phyloP scores from a whole-genome alignment of 2,329 filamentous ascomycete species.

The Aphanocladium album region DNA sequence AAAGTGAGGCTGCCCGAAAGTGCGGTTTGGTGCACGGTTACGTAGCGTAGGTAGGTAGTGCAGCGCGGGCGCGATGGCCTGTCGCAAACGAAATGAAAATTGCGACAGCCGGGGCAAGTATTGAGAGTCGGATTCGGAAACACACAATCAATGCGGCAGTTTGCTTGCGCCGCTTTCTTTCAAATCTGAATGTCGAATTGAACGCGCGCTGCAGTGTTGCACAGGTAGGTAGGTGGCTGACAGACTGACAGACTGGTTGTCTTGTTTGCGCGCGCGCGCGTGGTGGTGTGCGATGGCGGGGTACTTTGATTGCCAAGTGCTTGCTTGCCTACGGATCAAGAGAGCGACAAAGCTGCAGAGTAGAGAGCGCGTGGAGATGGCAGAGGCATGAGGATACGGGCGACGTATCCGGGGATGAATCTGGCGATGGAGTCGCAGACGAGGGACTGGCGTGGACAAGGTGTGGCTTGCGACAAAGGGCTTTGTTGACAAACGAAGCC shows the following conservation, averaged over 20 bases:
- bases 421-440: neutral
- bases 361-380: slow-evolving; percentile 3
- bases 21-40: neutral
- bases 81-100: neutral
- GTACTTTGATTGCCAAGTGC: neutral
- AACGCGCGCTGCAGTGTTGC: no score
- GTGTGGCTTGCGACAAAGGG: neutral
- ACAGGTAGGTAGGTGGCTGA: neutral
- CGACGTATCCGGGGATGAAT: neutral
- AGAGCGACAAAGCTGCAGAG: slow-evolving; percentile 3
- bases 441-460: neutral
- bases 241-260: no score
- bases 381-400: slow-evolving; percentile 7
- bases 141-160: no score
- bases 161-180: no score
- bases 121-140: no score
- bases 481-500: neutral
- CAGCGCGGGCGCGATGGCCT: neutral
- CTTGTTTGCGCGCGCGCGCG: neutral
- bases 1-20: neutral
- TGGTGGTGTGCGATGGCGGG: slow-evolving; percentile 3
- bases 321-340: neutral
- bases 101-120: no score
- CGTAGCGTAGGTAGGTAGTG: neutral
- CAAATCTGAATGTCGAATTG: no score